Evolutionary conservation across 129 eudicot species (phyloP).

Genomic region (Sambucus nigra): DNA sequence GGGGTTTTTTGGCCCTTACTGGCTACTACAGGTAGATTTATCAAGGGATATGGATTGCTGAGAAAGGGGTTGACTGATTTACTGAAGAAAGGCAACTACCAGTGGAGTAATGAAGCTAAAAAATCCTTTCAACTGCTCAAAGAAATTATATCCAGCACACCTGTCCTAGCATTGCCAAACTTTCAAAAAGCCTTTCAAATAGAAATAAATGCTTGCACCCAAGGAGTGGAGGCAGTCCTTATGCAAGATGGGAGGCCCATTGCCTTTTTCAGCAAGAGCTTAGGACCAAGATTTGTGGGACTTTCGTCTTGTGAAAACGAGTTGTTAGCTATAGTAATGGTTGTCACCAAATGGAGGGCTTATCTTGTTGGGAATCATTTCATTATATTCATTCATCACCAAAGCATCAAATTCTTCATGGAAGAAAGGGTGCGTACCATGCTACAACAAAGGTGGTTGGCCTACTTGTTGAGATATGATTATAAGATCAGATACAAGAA

Average conservation of each 20-base stretch:
- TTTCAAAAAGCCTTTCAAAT: background rate
- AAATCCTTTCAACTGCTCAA: background rate
- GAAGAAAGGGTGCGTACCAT: background rate
- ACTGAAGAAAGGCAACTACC: background rate
- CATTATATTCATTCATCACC: background rate
- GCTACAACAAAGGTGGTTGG: slow-evolving; percentile 3
- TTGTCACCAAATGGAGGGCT: too few species aligned
- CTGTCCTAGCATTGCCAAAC: background rate
- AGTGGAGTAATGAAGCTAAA: background rate
- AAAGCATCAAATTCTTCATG: too few species aligned
- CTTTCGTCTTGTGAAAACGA: background rate
- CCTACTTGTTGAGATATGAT: too few species aligned
- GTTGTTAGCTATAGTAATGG: background rate
- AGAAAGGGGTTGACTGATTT: background rate
- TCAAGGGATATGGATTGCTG: background rate
- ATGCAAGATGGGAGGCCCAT: background rate
- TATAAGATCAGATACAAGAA: too few species aligned
- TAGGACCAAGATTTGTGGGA: background rate
- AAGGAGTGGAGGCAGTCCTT: background rate
- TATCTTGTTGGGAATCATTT: too few species aligned
- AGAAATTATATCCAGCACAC: background rate
- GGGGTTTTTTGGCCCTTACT: background rate
- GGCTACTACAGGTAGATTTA: background rate
- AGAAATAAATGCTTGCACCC: background rate
- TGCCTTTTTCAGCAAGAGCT: background rate